A percentile compares a stretch with the other conserved stretches of the same genome.
These are phyloP conservation scores for Blastobotrys attinorum DNA, from an alignment of 805 yeast genomes.

Conservation along the genomic window DNA sequence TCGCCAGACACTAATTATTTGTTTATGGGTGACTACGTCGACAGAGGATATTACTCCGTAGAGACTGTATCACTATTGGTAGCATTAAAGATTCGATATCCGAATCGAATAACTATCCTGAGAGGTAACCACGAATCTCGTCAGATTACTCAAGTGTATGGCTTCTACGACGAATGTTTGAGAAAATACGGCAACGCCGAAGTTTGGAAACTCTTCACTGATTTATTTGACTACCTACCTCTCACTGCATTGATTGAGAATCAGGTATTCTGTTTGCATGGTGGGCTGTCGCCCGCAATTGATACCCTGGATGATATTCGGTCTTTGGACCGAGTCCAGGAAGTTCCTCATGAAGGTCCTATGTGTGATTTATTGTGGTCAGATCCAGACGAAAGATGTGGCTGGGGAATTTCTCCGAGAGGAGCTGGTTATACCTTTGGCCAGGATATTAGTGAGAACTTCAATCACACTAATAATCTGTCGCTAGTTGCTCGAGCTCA, in stretches of 20 bases:
- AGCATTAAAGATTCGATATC: slow-evolving; percentile 87
- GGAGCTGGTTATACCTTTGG: slow-evolving; percentile 99
- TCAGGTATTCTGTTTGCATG: slow-evolving; percentile 86
- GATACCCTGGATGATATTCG: slow-evolving; percentile 89
- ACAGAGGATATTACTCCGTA: slow-evolving; percentile 79
- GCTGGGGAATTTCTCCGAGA: slow-evolving; percentile 97
- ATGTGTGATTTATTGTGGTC: slow-evolving; percentile 97
- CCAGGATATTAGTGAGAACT: slow-evolving; percentile 87
- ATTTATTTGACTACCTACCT: slow-evolving; percentile 86
- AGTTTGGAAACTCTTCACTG: slow-evolving; percentile 90
- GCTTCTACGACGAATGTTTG: slow-evolving; percentile 91
- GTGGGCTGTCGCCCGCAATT: slow-evolving; percentile 91
- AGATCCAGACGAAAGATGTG: slow-evolving; percentile 93
- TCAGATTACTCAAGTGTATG: slow-evolving; percentile 93
- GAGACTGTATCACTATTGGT: slow-evolving; percentile 86
- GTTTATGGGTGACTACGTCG: slow-evolving; percentile 90
- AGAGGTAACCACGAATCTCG: slow-evolving; percentile 95
- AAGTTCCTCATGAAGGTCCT: slow-evolving; percentile 96
- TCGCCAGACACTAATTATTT: slow-evolving; percentile 86
- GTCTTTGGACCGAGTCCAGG: slow-evolving; percentile 84
- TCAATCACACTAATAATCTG: slow-evolving; percentile 83
- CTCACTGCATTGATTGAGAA: slow-evolving; percentile 89
- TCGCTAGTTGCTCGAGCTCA: slow-evolving; percentile 89
- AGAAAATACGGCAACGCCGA: slow-evolving; percentile 88
- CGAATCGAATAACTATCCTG: slow-evolving; percentile 81